Base-by-base conservation (phyloP, 805 yeast species). In the Naumovozyma dairenensis region DNA sequence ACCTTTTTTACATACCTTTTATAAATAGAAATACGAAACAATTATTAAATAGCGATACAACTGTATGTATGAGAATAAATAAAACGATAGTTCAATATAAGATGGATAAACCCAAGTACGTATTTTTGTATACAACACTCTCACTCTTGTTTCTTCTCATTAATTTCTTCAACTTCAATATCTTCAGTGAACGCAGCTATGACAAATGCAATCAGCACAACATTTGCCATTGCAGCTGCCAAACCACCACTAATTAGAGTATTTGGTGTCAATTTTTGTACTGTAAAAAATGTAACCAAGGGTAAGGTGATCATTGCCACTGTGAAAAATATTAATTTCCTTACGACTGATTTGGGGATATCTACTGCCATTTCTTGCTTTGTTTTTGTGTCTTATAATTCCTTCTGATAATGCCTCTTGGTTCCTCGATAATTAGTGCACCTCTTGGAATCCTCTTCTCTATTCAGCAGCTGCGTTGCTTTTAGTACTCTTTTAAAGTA, bases 201-300 rank as follows among this genome's bases (percentile, higher is more conserved):
- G 21, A 82, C 74, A 49, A 79, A 82, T 1, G 80, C 82, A 33
- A 81, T 71, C 43, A 82, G 61, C 15, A 82, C 92, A 5, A 77
- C 59, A 49, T 82, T 82, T 18, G 92, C 92, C 36, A 72, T 72
- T 13, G 73, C 64, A 2, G 92, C 92, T 24, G 87, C 84, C n/a
- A 77, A 50, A 3, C 92, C 92, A 27, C 93, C 93, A 32, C 84
- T 76, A 9, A 78, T 60, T 10, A 81, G 56, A 1, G 86, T 71
- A 47, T 72, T 80, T 13, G 44, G 32, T 6, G 53, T 45, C 14
- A 35, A 37, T 45, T 65, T 67, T 44, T 74, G 78, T 12, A 67
- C 54, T 2, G 59, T 39, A 53, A 82, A 82, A 56, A 82, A 82
- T 2, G 80, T 62, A 18, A 68, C 34, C 41, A 82, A 48, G 16